These are phyloP conservation scores for Microglena sp. DNA, from an alignment of 139 green algal species.

Conservation along the genomic window DNA sequence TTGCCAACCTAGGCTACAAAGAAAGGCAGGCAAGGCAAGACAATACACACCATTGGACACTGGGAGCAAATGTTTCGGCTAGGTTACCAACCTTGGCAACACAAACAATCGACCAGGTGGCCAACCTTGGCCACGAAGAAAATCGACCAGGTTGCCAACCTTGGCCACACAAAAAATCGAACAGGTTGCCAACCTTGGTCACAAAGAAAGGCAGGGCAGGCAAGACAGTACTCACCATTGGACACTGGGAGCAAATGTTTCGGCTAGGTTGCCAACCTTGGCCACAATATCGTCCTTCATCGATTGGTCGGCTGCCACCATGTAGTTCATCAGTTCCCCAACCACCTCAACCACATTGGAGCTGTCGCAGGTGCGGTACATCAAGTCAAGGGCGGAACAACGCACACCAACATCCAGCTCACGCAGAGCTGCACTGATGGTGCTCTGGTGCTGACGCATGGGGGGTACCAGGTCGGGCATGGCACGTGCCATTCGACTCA, in stretches of 20 bases:
- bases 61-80: too few species aligned
- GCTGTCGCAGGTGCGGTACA: slow-evolving; percentile 83
- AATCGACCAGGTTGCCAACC: too few species aligned
- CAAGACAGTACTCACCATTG: slow-evolving; percentile 82
- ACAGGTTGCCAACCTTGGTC: too few species aligned
- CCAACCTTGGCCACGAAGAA: too few species aligned
- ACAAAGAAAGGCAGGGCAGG: too few species aligned
- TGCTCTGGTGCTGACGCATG: slow-evolving; percentile 35
- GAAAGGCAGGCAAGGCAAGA: too few species aligned
- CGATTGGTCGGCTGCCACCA: slow-evolving; percentile 70
- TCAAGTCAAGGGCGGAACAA: slow-evolving; percentile 72
- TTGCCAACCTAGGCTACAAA: too few species aligned
- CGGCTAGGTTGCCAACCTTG: slow-evolving; percentile 83
- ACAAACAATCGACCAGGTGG: too few species aligned
- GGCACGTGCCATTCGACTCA: too few species aligned
- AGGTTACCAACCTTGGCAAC: slow-evolving; percentile 88
- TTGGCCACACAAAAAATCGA: too few species aligned
- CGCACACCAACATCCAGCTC: slow-evolving; percentile 94
- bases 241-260: slow-evolving; percentile 71
- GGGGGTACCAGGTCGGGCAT: too few species aligned
- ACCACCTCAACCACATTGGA: slow-evolving; percentile 53
- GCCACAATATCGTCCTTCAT: slow-evolving; percentile 94
- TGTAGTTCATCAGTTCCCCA: slow-evolving; percentile 58
- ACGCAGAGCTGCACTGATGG: slow-evolving; percentile 49
- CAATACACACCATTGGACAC: too few species aligned